Evolutionary conservation across 106 monocot genomes (phyloP).

Genomic region (Dendrobium huoshanense): DNA sequence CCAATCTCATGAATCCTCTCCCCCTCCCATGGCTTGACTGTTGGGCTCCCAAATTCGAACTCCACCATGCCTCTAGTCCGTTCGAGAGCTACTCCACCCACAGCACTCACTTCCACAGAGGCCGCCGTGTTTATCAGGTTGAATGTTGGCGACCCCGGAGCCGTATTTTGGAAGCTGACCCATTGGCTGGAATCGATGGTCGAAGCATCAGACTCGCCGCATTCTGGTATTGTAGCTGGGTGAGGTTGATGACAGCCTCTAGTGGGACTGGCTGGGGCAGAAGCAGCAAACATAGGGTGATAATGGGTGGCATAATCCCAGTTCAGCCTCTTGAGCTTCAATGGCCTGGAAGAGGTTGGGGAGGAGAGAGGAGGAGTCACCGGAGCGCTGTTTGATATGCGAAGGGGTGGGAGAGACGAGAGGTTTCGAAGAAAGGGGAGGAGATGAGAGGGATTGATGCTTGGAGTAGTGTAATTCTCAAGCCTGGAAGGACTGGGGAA

Average conservation of each 20-base stretch:
- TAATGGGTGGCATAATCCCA: slow-evolving; percentile 38
- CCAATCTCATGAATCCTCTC: slow-evolving; percentile 87
- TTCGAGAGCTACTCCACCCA: slow-evolving; percentile 18
- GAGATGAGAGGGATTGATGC: slow-evolving; percentile 47
- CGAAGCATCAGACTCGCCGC: slow-evolving; percentile 81
- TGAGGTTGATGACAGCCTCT: slow-evolving; percentile 30
- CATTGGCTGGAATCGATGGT: slow-evolving; percentile 67
- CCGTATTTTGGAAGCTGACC: slow-evolving; percentile 66
- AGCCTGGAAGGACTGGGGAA: slow-evolving; percentile 70
- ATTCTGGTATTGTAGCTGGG: slow-evolving; percentile 85
- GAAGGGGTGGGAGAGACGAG: slow-evolving; percentile 60
- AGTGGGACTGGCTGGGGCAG: slow-evolving; percentile 83
- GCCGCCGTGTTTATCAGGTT: slow-evolving; percentile 48
- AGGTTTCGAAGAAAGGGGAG: slow-evolving; percentile 86
- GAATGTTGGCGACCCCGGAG: slow-evolving; percentile 81
- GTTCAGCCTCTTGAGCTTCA: slow-evolving; percentile 53
- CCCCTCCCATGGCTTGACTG: slow-evolving; percentile 88
- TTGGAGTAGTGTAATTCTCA: slow-evolving; percentile 18
- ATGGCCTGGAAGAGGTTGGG: slow-evolving; percentile 64
- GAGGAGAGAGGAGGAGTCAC: slow-evolving; percentile 92
- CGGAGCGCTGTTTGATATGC: slow-evolving; percentile 86
- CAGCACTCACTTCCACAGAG: background rate
- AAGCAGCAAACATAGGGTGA: slow-evolving; percentile 65
- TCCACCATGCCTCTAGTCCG: slow-evolving; percentile 33
- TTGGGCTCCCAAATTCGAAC: slow-evolving; percentile 72